Evolutionary conservation across 164 flowering plant genomes (phyloP).

Genomic region (Chloranthus sessilifolius): DNA sequence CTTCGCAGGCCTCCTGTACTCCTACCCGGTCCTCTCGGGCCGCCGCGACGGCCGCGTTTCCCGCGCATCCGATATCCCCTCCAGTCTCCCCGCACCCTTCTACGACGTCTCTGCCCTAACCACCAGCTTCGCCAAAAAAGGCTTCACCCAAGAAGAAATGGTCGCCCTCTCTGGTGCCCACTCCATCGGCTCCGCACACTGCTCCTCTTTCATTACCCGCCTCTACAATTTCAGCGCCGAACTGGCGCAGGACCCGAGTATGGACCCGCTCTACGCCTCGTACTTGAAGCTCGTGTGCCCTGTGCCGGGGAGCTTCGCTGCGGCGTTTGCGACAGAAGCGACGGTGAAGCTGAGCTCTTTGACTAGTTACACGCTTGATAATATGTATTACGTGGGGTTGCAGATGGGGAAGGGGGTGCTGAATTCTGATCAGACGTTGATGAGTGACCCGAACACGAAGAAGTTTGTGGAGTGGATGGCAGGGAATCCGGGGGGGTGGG

Average conservation of each 20-base stretch:
- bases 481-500: neutral
- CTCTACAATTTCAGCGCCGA: conserved; percentile 8
- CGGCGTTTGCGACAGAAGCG: no score
- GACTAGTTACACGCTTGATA: conserved; percentile 8
- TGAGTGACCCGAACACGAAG: conserved; percentile 3
- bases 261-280: conserved; percentile 2
- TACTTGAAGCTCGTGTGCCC: conserved; percentile 13
- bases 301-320: neutral
- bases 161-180: conserved; percentile 23
- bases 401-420: conserved; percentile 10
- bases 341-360: conserved; percentile 3
- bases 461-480: conserved; percentile 11
- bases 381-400: conserved; percentile 10
- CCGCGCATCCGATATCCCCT: conserved; percentile 18
- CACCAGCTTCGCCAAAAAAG: conserved; percentile 9
- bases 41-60: conserved; percentile 27
- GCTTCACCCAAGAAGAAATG: conserved; percentile 13
- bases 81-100: conserved; percentile 23
- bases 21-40: conserved; percentile 12
- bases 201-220: conserved; percentile 11
- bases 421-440: conserved; percentile 15
- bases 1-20: conserved; percentile 10
- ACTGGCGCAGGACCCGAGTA: conserved; percentile 8
- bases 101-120: conserved; percentile 14
- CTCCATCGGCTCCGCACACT: conserved; percentile 20